Percentiles rank a stretch among this genome's conserved stretches.
Conservation (phyloP, 148 eudicot genomes). For the Rhododendron ovatum region DNA sequence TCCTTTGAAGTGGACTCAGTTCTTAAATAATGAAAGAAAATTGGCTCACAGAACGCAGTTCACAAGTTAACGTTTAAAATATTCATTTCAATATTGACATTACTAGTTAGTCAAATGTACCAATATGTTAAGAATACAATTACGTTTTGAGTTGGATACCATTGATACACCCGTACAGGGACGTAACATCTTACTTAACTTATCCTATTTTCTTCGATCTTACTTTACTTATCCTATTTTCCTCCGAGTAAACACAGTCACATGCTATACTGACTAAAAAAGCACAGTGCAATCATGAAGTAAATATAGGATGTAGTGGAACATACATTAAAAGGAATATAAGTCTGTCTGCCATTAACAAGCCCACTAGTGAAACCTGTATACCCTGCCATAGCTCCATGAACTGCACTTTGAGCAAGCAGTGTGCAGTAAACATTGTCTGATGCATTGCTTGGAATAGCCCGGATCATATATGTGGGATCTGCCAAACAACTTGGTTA, state of each 20-base stretch:
- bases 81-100: neutral
- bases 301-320: slow-evolving; percentile 5
- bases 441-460: slow-evolving; percentile 95
- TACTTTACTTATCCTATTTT: neutral
- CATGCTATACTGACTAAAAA: neutral
- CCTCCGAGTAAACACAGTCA: neutral
- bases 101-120: neutral
- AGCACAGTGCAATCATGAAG: neutral
- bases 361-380: slow-evolving; percentile 89
- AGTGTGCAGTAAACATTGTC: slow-evolving; percentile 94
- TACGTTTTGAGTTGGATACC: neutral
- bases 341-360: slow-evolving; percentile 88
- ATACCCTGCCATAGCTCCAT: slow-evolving; percentile 98
- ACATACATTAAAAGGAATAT: slow-evolving; percentile 91
- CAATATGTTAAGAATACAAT: neutral
- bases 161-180: neutral
- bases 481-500: slow-evolving; percentile 45
- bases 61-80: neutral
- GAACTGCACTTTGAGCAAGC: slow-evolving; percentile 96
- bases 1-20: neutral
- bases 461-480: slow-evolving; percentile 99
- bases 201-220: neutral
- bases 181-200: neutral
- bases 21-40: neutral
- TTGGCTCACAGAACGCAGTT: neutral